Percentiles rank a stretch among this genome's conserved stretches.
These are phyloP conservation scores for Aeschynomene evenia DNA, from an alignment of 306 rosid genomes.

Conservation along the genomic window DNA sequence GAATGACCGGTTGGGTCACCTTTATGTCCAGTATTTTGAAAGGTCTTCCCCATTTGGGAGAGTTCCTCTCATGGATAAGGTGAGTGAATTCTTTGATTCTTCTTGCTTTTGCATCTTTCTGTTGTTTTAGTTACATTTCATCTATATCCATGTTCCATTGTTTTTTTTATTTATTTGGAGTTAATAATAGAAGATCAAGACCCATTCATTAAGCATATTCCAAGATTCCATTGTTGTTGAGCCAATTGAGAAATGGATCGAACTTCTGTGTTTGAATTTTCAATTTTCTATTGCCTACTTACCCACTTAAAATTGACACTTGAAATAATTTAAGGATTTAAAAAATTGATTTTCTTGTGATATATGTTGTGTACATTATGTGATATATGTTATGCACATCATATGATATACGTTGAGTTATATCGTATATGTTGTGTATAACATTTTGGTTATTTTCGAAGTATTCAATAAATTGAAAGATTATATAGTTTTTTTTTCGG, in stretches of 20 bases:
- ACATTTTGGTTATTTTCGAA: too few relatives aligned
- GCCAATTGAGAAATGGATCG: background rate
- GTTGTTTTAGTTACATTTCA: background rate
- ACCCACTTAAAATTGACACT: background rate
- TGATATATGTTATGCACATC: too few relatives aligned
- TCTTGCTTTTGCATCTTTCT: background rate
- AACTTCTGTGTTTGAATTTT: background rate
- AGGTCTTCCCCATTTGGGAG: conserved; percentile 84
- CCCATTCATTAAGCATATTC: conserved; percentile 19
- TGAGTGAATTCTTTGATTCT: background rate
- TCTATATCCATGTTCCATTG: conserved; percentile 5
- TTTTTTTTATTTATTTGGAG: background rate
- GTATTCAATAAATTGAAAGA: too few relatives aligned
- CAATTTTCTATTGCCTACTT: background rate
- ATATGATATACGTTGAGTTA: too few relatives aligned
- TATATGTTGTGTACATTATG: too few relatives aligned
- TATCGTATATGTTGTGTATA: too few relatives aligned
- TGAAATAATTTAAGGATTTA: background rate
- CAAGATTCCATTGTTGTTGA: background rate
- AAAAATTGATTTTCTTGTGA: too few relatives aligned
- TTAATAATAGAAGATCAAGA: background rate
- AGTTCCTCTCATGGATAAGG: conserved; percentile 93
- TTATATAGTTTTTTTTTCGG: too few relatives aligned
- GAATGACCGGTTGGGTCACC: conserved; percentile 65
- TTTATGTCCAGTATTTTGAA: conserved; percentile 71